These are phyloP conservation scores for Fusarium robinianum DNA, from an alignment of 2,329 filamentous ascomycete species.

Conservation along the genomic window DNA sequence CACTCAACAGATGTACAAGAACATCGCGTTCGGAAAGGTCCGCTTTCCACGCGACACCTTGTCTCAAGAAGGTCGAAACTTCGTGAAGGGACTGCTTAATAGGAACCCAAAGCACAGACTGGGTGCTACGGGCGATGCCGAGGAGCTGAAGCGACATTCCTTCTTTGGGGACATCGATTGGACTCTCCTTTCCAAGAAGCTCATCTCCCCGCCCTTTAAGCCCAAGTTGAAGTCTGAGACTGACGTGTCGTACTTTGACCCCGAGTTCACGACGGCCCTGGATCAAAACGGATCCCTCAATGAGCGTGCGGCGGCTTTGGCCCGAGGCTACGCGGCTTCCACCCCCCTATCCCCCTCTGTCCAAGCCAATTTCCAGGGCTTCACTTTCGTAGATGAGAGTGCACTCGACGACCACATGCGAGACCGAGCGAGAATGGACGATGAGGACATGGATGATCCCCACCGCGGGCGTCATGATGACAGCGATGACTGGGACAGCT, in stretches of 20 bases:
- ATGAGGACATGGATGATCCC: constrained; percentile 66
- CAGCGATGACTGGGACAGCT: constrained; percentile 61
- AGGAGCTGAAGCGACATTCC: constrained; percentile 89
- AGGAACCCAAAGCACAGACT: constrained; percentile 95
- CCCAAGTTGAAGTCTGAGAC: constrained; percentile 94
- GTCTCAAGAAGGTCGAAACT: constrained; percentile 92
- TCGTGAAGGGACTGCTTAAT: constrained; percentile 96
- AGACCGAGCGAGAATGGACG: constrained; percentile 51
- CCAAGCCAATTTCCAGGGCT: constrained; percentile 97
- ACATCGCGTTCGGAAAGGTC: constrained; percentile 98
- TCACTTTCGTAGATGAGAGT: constrained; percentile 98
- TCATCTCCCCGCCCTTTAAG: constrained; percentile 95
- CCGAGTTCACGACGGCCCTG: constrained; percentile 94
- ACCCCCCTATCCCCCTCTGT: constrained; percentile 94
- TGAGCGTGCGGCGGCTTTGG: constrained; percentile 83
- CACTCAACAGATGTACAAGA: constrained; percentile 99
- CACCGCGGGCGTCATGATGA: constrained; percentile 49
- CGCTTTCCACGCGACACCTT: constrained; percentile 93
- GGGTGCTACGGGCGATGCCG: constrained; percentile 86
- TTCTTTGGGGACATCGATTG: constrained; percentile 97
- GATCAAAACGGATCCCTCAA: constrained; percentile 88
- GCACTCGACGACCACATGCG: constrained; percentile 86
- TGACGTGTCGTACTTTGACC: constrained; percentile 97
- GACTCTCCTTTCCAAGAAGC: constrained; percentile 84
- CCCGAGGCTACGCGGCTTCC: constrained; percentile 82